A percentile compares a stretch with the other conserved stretches of the same genome.
Conservation (phyloP, 2,329 filamentous ascomycete species). For the Lasiodiplodia sp. region DNA sequence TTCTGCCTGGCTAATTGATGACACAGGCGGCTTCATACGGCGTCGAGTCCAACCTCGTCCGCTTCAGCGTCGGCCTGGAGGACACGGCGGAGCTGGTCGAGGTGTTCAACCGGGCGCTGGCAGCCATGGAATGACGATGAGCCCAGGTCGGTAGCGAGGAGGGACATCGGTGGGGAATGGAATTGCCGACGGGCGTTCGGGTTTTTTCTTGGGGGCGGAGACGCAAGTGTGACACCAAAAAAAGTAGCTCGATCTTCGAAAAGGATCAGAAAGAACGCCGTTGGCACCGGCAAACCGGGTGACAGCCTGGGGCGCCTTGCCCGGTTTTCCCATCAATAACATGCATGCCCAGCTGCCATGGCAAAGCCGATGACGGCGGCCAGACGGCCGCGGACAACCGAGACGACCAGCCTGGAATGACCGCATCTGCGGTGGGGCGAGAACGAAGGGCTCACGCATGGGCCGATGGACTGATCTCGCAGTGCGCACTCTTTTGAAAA, state of each 20-base stretch:
- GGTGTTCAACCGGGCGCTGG: constrained; percentile 74
- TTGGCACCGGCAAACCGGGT: constrained; percentile 21
- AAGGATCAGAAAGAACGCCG: constrained; percentile 26
- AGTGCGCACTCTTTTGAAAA: constrained; percentile 7
- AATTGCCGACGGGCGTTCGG: constrained; percentile 22
- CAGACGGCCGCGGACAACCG: constrained; percentile 2
- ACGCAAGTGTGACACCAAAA: constrained; percentile 6
- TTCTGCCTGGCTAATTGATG: constrained; percentile 25
- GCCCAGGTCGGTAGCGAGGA: not conserved
- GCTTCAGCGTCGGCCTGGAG: constrained; percentile 90
- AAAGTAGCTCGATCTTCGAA: constrained; percentile 26
- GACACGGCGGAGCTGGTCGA: constrained; percentile 70
- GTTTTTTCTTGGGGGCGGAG: constrained; percentile 16
- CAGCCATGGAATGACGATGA: constrained; percentile 53
- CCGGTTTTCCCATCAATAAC: constrained; percentile 19
- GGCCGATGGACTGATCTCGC: constrained; percentile 25
- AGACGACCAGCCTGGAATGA: constrained; percentile 15
- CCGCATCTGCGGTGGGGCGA: constrained; percentile 15
- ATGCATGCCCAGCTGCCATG: not conserved
- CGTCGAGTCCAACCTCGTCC: constrained; percentile 79
- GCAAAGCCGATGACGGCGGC: constrained; percentile 10
- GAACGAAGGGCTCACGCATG: constrained; percentile 4
- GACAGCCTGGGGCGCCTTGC: not conserved
- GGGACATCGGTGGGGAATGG: constrained; percentile 7
- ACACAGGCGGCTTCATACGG: constrained; percentile 73